phyloP scores from a whole-genome alignment of 768 basidiomycete genomes.

The Lyophyllum decastes region DNA sequence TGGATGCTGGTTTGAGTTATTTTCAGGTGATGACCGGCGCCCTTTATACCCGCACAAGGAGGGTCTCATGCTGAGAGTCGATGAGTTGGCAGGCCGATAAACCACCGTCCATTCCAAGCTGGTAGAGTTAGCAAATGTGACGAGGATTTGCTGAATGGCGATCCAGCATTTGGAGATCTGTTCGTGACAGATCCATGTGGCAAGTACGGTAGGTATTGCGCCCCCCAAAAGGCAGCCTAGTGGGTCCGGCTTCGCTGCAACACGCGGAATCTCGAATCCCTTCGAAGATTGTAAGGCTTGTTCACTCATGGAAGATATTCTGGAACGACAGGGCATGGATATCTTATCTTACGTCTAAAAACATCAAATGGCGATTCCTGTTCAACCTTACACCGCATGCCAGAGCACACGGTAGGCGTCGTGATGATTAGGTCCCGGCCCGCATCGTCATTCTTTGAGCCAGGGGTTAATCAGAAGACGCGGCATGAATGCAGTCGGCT shows the following conservation, averaged over 20 bases:
- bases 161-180: not conserved
- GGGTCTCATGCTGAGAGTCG: not conserved
- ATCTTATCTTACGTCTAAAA: no score
- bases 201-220: not conserved
- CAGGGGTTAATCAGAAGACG: no score
- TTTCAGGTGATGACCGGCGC: not conserved
- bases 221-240: not conserved
- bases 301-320: not conserved
- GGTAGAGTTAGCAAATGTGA: not conserved
- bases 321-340: not conserved
- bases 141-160: not conserved
- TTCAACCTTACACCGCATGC: no score
- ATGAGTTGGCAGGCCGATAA: not conserved
- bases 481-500: no score
- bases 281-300: not conserved
- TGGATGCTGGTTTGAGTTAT: not conserved
- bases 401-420: no score
- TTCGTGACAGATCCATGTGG: not conserved
- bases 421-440: no score
- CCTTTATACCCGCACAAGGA: not conserved
- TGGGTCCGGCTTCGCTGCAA: not conserved
- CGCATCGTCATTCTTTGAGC: no score
- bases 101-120: not conserved
- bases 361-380: no score
- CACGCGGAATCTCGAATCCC: not conserved